Conservation (phyloP, 768 basidiomycete species). For the Suillus subalutaceus region DNA sequence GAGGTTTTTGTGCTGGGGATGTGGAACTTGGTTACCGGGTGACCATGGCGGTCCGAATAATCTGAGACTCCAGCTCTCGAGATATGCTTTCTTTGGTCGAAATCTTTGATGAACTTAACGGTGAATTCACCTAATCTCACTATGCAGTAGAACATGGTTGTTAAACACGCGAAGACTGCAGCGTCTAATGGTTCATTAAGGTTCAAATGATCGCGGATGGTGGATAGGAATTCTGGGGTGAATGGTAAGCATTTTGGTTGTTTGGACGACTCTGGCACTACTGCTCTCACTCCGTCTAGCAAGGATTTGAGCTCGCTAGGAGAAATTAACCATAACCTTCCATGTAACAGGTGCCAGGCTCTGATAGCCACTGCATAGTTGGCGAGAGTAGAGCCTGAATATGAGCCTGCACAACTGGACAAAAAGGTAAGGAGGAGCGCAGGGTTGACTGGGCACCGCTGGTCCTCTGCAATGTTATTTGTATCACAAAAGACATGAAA, state of each 20-base stretch:
- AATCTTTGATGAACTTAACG: constrained; percentile 33
- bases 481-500: constrained; percentile 25
- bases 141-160: constrained; percentile 38
- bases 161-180: constrained; percentile 40
- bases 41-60: constrained; percentile 22
- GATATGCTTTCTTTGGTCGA: constrained; percentile 34
- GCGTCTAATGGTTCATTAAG: constrained; percentile 33
- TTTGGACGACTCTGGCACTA: constrained; percentile 27
- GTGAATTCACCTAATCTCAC: constrained; percentile 44
- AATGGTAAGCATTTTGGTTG: constrained; percentile 18
- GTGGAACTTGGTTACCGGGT: too few species aligned
- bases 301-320: constrained; percentile 15
- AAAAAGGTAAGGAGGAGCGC: constrained; percentile 18
- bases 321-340: constrained; percentile 17
- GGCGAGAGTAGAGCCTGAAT: constrained; percentile 12
- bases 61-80: constrained; percentile 18
- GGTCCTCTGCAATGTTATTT: constrained; percentile 17
- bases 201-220: constrained; percentile 24
- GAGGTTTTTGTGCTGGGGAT: too few species aligned
- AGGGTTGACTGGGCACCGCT: constrained; percentile 14
- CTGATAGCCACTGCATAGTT: constrained; percentile 22
- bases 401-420: constrained; percentile 14
- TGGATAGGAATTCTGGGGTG: not conserved
- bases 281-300: constrained; percentile 3
- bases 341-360: constrained; percentile 31